A percentile compares a stretch with the other conserved stretches of the same genome.
Conservation (phyloP, 345 rosid species). For the Citrus glauca region DNA sequence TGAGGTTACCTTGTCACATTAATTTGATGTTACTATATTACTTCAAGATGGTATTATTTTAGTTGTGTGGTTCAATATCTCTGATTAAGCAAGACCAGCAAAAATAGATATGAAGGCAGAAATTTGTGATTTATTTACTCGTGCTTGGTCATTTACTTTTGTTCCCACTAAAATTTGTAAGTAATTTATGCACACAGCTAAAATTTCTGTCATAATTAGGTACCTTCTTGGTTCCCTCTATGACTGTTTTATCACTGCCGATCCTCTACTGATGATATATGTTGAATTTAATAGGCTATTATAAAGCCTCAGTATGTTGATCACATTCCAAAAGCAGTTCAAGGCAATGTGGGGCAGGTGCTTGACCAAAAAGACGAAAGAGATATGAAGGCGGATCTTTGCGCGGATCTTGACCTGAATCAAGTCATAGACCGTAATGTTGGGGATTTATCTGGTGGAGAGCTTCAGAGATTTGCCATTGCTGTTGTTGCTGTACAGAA, state of each 20-base stretch:
- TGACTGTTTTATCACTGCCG: neutral
- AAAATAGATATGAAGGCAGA: neutral
- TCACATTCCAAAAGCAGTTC: slow-evolving; percentile 94
- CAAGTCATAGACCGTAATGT: slow-evolving; percentile 92
- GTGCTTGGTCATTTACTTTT: neutral
- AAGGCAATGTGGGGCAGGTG: slow-evolving; percentile 90
- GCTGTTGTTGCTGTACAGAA: slow-evolving; percentile 92
- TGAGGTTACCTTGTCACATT: neutral
- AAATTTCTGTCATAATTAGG: neutral
- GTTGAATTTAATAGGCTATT: slow-evolving; percentile 53
- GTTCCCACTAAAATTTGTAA: neutral
- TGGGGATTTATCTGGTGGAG: slow-evolving; percentile 96
- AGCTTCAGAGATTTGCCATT: slow-evolving; percentile 96
- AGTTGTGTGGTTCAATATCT: neutral
- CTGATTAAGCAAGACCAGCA: neutral
- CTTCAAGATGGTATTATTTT: neutral
- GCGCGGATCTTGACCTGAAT: slow-evolving; percentile 81
- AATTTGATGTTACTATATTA: neutral
- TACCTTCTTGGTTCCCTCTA: neutral
- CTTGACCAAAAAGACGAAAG: slow-evolving; percentile 95
- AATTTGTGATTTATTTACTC: neutral
- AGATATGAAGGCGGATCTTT: slow-evolving; percentile 65
- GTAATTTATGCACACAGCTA: neutral
- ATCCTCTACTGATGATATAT: neutral
- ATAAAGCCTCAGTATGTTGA: slow-evolving; percentile 99